Evolutionary conservation across 2,329 filamentous ascomycete species (phyloP), one percentile per base, ranked within the genome.

Genomic region (Aspergillus carbonarius): DNA sequence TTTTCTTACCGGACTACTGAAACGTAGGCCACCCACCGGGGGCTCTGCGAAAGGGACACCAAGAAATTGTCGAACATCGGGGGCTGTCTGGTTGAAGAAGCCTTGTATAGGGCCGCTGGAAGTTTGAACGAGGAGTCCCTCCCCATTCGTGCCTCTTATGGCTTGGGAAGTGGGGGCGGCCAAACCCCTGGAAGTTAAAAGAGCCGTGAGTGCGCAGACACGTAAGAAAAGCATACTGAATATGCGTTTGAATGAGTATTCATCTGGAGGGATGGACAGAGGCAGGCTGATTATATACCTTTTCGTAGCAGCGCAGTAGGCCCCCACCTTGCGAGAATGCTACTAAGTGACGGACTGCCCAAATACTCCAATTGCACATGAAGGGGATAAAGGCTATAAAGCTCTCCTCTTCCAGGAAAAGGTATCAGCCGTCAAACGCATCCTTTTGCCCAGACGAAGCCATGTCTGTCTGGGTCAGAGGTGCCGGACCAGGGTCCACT

Each of bases 1-100:
- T 30, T 57, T 66, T 1, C 50, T 57, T 18, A 61, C 65, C 1
- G 77, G 68, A 1, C 70, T 73, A 7, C 71, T 70, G 54, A 81
- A 82, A 15, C 80, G 74, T 7, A 70, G 68, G n/a, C 78, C 68
- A 0, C 76, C 76, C 0, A 68, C 72, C 13, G 80, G 78, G 3
- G 79, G 74, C 3, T 77, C 64, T 0, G 77, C 79, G 53, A 81
- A 82, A 0, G 79, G 80, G 4, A 82, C 73, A 0, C 79, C 78
- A 0, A 77, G 66, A 62, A 81, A 82, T 15, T 60, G 62, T 9
- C 66, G 55, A 4, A 65, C 65, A 10, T 46, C 59, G 1, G 47
- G 42, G 1, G 57, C 47, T 0, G 64, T 54, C 23, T 62, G 52
- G 30, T 64, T 65, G 44, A 65, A 65, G 49, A 60, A 59, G 2